Base-by-base conservation (phyloP, 2,329 filamentous ascomycete genomes). In the Chrysosporium keratinophilum region DNA sequence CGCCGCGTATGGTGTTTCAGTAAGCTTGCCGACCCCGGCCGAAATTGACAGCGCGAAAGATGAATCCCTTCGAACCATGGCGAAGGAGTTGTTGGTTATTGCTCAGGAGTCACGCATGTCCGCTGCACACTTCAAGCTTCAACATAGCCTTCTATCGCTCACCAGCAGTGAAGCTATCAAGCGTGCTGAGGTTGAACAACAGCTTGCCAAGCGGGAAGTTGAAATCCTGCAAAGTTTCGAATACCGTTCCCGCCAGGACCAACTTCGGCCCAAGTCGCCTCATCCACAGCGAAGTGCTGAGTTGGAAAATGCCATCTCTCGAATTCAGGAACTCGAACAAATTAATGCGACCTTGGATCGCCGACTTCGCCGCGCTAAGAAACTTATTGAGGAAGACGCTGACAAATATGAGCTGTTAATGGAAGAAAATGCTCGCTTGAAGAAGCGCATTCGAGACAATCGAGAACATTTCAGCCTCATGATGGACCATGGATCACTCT, bases 141-240 rank as follows among this genome's bases (percentile, higher is more conserved):
- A 96, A 67, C 86, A 90, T 65, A 89, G 85, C 62, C 79, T 96
- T 64, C 78, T 95, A 28, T 83, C 81, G 50, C 83, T 96, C 59
- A 88, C 95, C 64, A 89, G 87, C 52, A 83, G 85, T 47, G 88
- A 95, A 61, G 85, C 89, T 31, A 81, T 88, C 9, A 90, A 94
- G 69, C 83, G 89, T 23, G 88, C 91, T 60, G 85, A 84, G 35
- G 90, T 96, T 4, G 91, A 96, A 69, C 86, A 95, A 62, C 87
- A 93, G 59, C 90, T 96, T 80, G 85, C 85, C n/a, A 81, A 88
- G 58, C 80, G 86, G 19, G 89, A 96, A 69, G 85, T 95, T 17
- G 87, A 95, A 57, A 87, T 90, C 11, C 74, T 96, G 28, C 85
- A 89, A 56, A 77, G 79, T 57, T 82, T 83, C 12, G 86, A 93